Percentiles rank a stretch among this genome's conserved stretches.
Conservation (phyloP, 1,284 basidiomycete genomes). For the Leccinum fallax region DNA sequence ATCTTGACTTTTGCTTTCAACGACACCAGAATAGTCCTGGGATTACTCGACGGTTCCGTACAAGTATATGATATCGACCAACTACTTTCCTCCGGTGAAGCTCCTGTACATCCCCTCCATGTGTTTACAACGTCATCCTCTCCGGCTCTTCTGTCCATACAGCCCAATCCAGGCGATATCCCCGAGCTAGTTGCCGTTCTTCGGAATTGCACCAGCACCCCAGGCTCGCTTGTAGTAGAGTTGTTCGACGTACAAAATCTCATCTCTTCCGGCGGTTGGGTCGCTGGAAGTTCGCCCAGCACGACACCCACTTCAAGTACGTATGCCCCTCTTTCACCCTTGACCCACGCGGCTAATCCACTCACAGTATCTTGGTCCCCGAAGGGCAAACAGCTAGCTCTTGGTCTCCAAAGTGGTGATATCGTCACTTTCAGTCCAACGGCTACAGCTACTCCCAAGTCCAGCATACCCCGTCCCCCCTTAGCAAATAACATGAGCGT, state of each 20-base stretch:
- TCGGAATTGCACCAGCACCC: constrained; percentile 43
- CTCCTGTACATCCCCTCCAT: constrained; percentile 47
- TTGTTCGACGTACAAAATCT: constrained; percentile 57
- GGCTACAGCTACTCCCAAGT: constrained; percentile 57
- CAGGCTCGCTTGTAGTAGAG: constrained; percentile 47
- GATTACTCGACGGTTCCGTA: constrained; percentile 57
- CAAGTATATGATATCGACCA: constrained; percentile 55
- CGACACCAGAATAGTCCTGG: constrained; percentile 63
- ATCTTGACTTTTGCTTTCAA: constrained; percentile 57
- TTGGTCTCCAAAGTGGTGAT: constrained; percentile 72
- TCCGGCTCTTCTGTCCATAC: constrained; percentile 52
- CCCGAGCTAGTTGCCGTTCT: constrained; percentile 64
- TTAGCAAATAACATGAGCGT: constrained; percentile 50
- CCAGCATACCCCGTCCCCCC: constrained; percentile 59
- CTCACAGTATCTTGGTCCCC: constrained; percentile 78
- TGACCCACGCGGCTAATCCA: constrained; percentile 10
- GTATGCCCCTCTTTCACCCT: constrained; percentile 29
- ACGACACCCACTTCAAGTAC: constrained; percentile 59
- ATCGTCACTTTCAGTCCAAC: constrained; percentile 70
- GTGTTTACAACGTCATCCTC: constrained; percentile 46
- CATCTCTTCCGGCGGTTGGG: constrained; percentile 65
- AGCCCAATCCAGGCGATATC: constrained; percentile 66
- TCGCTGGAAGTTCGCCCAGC: constrained; percentile 46
- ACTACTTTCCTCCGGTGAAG: constrained; percentile 50
- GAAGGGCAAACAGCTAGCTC: constrained; percentile 83